These are phyloP conservation scores for Cyberlindnera maritima DNA, from an alignment of 805 yeast species.

Conservation along the genomic window DNA sequence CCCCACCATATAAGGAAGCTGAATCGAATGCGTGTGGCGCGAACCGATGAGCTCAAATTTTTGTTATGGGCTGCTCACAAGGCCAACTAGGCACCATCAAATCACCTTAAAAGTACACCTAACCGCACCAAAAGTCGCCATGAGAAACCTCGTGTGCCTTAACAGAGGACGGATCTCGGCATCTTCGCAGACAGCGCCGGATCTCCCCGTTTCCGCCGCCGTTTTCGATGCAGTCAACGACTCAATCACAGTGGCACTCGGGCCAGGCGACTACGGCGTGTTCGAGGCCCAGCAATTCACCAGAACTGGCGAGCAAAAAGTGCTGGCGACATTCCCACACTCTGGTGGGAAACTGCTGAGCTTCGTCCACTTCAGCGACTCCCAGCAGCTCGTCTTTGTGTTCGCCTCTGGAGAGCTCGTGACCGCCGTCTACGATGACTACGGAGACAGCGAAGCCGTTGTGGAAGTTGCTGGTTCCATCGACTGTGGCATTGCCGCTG, in stretches of 20 bases:
- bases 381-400: slow-evolving; percentile 62
- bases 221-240: slow-evolving; percentile 74
- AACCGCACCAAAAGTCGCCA: slow-evolving; percentile 13
- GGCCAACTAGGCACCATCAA: background rate
- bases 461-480: slow-evolving; percentile 81
- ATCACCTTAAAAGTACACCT: background rate
- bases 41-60: slow-evolving; percentile 9
- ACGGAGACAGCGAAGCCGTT: slow-evolving; percentile 36
- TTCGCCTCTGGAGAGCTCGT: slow-evolving; percentile 74
- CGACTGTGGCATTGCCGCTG: slow-evolving; percentile 69
- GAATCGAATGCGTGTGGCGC: slow-evolving; percentile 1
- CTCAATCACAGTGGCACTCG: slow-evolving; percentile 63
- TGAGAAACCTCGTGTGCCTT: slow-evolving; percentile 50
- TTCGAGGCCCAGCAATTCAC: slow-evolving; percentile 76
- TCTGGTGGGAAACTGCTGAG: slow-evolving; percentile 44
- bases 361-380: slow-evolving; percentile 69
- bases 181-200: slow-evolving; percentile 61
- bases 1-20: background rate
- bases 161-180: slow-evolving; percentile 54
- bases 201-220: slow-evolving; percentile 50
- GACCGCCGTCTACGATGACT: slow-evolving; percentile 57
- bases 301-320: slow-evolving; percentile 56
- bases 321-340: slow-evolving; percentile 61
- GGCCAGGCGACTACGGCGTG: slow-evolving; percentile 49
- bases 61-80: background rate